Evolutionary conservation across 805 yeast genomes (phyloP).

Genomic region (Pichia phayaonensis): DNA sequence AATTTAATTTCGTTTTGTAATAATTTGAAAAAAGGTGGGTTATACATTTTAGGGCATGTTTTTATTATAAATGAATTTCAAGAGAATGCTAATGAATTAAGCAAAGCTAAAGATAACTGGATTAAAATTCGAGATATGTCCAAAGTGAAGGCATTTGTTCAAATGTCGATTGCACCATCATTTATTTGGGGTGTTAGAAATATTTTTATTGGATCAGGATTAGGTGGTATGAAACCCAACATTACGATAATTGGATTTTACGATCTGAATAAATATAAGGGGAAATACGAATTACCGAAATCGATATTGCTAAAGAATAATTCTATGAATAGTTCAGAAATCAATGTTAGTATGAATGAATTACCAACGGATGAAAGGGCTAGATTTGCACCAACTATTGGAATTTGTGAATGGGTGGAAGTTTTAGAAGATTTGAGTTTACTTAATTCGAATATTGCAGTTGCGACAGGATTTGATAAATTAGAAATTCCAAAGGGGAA

Average conservation of each 20-base stretch:
- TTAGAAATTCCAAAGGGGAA: constrained; percentile 54
- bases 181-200: constrained; percentile 94
- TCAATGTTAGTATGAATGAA: not conserved
- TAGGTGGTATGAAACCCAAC: constrained; percentile 98
- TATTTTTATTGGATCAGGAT: constrained; percentile 84
- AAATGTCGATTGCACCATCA: constrained; percentile 79
- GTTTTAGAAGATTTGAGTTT: constrained; percentile 82
- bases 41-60: constrained; percentile 89
- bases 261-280: constrained; percentile 38
- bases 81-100: constrained; percentile 58
- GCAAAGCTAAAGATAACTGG: constrained; percentile 77
- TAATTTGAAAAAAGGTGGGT: constrained; percentile 90
- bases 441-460: constrained; percentile 86
- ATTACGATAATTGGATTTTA: constrained; percentile 88
- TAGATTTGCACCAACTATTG: constrained; percentile 59
- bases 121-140: constrained; percentile 67
- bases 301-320: not conserved
- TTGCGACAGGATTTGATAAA: constrained; percentile 78
- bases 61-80: constrained; percentile 59
- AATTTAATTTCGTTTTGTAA: constrained; percentile 87
- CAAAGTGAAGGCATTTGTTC: constrained; percentile 87
- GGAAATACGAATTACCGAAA: constrained; percentile 13
- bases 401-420: constrained; percentile 82
- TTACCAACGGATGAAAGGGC: constrained; percentile 59
- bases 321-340: not conserved